Evolutionary conservation across 2,329 filamentous ascomycete genomes (phyloP).

Genomic region (Pseudogymnoascus sp.): DNA sequence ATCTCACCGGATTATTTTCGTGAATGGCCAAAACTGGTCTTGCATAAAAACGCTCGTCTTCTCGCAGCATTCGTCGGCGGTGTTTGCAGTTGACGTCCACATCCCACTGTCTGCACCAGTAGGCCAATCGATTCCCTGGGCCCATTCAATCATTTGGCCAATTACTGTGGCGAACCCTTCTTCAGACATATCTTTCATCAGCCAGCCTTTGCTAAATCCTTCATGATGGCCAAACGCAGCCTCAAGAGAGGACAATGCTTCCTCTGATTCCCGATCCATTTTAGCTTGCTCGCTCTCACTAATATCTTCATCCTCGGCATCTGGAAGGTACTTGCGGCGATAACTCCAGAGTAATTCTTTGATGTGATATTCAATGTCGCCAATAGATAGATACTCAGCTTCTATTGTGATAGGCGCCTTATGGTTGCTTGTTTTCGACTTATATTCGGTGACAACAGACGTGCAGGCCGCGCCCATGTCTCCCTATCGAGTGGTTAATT

Average conservation of each 20-base stretch:
- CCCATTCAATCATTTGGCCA: constrained; percentile 25
- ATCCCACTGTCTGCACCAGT: constrained; percentile 19
- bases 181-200: constrained; percentile 24
- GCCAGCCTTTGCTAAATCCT: constrained; percentile 19
- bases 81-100: constrained; percentile 27
- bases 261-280: constrained; percentile 25
- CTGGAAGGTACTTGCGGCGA: constrained; percentile 25
- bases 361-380: constrained; percentile 25
- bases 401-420: constrained; percentile 26
- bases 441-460: constrained; percentile 30
- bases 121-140: constrained; percentile 28
- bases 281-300: constrained; percentile 23
- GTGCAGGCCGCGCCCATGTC: constrained; percentile 30
- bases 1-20: constrained; percentile 29
- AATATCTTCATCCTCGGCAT: constrained; percentile 18
- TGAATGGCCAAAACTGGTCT: constrained; percentile 31
- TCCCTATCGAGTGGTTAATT: constrained; percentile 16
- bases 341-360: constrained; percentile 29
- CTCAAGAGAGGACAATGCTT: constrained; percentile 36
- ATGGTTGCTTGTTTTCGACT: constrained; percentile 24
- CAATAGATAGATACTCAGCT: constrained; percentile 27
- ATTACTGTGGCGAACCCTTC: constrained; percentile 22
- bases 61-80: constrained; percentile 26
- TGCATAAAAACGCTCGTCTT: constrained; percentile 28
- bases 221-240: constrained; percentile 28